These are phyloP conservation scores for Alternaria gaisen DNA, from an alignment of 2,329 filamentous ascomycete species.

Conservation along the genomic window DNA sequence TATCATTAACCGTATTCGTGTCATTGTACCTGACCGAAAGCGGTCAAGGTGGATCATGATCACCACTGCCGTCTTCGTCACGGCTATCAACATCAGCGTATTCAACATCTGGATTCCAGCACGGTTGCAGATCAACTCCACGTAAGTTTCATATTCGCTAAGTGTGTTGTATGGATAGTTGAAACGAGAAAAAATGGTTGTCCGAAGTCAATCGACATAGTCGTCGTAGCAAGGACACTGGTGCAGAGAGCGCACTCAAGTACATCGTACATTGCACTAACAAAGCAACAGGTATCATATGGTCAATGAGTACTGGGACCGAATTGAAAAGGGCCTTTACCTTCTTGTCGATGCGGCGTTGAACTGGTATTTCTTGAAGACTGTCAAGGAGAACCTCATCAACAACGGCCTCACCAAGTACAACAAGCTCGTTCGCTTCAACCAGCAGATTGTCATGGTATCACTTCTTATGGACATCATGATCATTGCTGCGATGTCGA, in stretches of 20 bases:
- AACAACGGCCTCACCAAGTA: constrained; percentile 62
- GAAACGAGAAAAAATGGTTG: neutral
- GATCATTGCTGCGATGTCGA: constrained; percentile 59
- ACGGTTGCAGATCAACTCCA: constrained; percentile 42
- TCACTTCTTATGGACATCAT: constrained; percentile 62
- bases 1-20: constrained; percentile 53
- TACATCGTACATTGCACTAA: constrained; percentile 7
- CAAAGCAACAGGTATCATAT: constrained; percentile 31
- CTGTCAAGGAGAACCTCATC: constrained; percentile 59
- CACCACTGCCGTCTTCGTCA: constrained; percentile 48
- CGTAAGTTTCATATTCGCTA: constrained; percentile 18
- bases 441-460: constrained; percentile 59
- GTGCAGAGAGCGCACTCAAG: neutral
- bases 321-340: constrained; percentile 50
- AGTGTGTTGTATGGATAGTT: neutral
- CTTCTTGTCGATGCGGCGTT: constrained; percentile 48
- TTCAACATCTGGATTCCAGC: constrained; percentile 55
- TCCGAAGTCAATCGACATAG: neutral
- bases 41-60: constrained; percentile 49
- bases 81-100: constrained; percentile 49
- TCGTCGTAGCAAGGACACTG: neutral
- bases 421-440: constrained; percentile 60
- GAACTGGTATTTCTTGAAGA: constrained; percentile 54
- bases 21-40: constrained; percentile 46
- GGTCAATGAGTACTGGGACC: constrained; percentile 53